phyloP scores from a whole-genome alignment of 352 stramenopile genomes.

The Phytophthora syringae region DNA sequence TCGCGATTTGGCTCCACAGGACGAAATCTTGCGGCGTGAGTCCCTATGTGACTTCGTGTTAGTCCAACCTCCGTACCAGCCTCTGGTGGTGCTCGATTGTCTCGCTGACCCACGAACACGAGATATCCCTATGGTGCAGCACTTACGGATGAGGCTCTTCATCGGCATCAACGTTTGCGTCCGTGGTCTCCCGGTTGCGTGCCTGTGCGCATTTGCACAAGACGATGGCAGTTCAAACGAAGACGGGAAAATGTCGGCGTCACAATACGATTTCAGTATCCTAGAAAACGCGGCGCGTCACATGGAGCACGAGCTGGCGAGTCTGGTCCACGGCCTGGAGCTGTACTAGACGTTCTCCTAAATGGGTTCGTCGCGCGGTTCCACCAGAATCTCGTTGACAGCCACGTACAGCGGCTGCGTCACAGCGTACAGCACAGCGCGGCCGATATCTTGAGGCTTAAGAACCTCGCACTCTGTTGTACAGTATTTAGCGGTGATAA shows the following conservation, averaged over 20 bases:
- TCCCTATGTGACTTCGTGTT: conserved; percentile 70
- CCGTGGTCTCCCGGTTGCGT: conserved; percentile 59
- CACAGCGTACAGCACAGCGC: conserved; percentile 89
- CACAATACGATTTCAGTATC: conserved; percentile 46
- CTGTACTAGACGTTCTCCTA: conserved; percentile 42
- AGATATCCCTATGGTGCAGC: conserved; percentile 65
- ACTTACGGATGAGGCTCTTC: conserved; percentile 60
- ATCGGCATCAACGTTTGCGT: conserved; percentile 57
- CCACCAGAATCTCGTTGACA: conserved; percentile 92
- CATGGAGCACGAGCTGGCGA: conserved; percentile 59
- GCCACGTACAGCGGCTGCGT: conserved; percentile 87
- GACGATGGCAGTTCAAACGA: conserved; percentile 32
- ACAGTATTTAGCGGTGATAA: conserved; percentile 22
- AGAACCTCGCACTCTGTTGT: conserved; percentile 77
- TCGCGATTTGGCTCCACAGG: conserved; percentile 26
- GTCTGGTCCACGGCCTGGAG: conserved; percentile 48
- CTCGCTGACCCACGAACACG: conserved; percentile 49
- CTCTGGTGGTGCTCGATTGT: conserved; percentile 58
- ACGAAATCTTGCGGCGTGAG: conserved; percentile 49
- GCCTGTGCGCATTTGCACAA: conserved; percentile 62
- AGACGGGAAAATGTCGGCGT: conserved; percentile 26
- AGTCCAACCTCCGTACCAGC: conserved; percentile 45
- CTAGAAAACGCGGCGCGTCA: conserved; percentile 48
- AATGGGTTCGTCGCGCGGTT: conserved; percentile 88
- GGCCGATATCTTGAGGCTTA: conserved; percentile 83